Percentiles rank a stretch among this genome's conserved stretches.
These are phyloP conservation scores for Selenicereus undatus DNA, from an alignment of 148 eudicot genomes.

Conservation along the genomic window DNA sequence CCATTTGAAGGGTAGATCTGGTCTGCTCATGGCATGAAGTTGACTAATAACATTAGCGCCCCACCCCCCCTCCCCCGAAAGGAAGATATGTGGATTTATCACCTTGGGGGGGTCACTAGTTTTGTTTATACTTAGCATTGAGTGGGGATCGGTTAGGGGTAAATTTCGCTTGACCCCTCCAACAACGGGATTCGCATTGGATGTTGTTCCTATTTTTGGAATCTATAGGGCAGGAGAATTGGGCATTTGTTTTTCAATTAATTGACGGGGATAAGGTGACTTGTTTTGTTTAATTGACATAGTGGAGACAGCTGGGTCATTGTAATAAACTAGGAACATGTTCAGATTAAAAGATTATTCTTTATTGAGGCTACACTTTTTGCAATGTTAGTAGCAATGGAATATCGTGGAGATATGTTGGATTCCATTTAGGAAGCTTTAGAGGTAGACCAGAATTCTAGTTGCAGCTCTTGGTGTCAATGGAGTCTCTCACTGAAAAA, in stretches of 20 bases:
- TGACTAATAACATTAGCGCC: background rate
- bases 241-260: background rate
- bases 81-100: background rate
- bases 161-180: background rate
- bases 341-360: background rate
- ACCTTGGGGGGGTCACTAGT: background rate
- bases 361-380: constrained; percentile 17
- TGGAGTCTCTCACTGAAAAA: background rate
- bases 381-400: background rate
- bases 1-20: constrained; percentile 4
- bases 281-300: background rate
- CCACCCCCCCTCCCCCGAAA: background rate
- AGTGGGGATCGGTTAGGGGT: background rate
- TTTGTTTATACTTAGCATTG: background rate
- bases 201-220: background rate
- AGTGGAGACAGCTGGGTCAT: constrained; percentile 2
- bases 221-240: background rate
- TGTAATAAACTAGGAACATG: background rate
- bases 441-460: background rate
- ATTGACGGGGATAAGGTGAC: constrained; percentile 7
- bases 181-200: background rate
- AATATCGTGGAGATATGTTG: constrained; percentile 22
- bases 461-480: constrained; percentile 1
- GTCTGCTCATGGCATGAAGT: background rate
- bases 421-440: constrained; percentile 22